These are phyloP conservation scores for Mediolabrus comicus DNA, from an alignment of 108 stramenopile genomes.

Conservation along the genomic window DNA sequence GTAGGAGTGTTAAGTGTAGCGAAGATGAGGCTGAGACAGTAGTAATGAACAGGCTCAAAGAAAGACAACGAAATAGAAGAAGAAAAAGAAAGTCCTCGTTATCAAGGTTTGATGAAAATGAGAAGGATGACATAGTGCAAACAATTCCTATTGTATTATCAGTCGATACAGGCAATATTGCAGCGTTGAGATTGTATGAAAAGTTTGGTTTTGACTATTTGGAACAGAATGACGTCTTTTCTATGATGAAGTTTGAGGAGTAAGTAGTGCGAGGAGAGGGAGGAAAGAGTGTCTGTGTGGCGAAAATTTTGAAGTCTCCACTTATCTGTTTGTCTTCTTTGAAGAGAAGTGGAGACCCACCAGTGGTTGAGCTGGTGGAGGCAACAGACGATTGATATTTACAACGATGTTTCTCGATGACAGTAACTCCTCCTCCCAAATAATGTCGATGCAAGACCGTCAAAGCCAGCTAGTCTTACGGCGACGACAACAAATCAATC, in stretches of 20 bases:
- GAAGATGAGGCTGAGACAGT: not conserved
- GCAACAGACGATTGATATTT: no score
- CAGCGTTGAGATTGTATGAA: conserved; percentile 25
- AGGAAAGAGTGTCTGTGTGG: no score
- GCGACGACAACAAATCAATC: not conserved
- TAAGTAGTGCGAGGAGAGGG: no score
- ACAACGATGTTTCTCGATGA: no score
- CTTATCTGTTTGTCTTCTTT: no score
- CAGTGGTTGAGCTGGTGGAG: no score
- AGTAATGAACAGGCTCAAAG: not conserved
- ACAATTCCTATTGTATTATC: conserved; percentile 18
- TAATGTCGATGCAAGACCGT: not conserved
- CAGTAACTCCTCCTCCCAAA: not conserved
- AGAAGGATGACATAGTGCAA: not conserved
- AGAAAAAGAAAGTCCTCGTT: not conserved
- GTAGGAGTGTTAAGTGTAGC: not conserved
- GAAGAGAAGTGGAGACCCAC: no score
- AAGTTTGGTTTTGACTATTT: conserved; percentile 38
- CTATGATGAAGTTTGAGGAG: conserved; percentile 29
- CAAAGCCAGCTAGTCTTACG: not conserved
- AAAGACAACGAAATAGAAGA: not conserved
- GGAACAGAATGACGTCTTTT: conserved; percentile 16
- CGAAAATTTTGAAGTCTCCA: no score
- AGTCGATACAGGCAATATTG: conserved; percentile 33
- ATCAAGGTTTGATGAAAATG: not conserved